Evolutionary conservation across 2,329 filamentous ascomycete genomes (phyloP).

Genomic region (Emmonsiellopsis sp.): DNA sequence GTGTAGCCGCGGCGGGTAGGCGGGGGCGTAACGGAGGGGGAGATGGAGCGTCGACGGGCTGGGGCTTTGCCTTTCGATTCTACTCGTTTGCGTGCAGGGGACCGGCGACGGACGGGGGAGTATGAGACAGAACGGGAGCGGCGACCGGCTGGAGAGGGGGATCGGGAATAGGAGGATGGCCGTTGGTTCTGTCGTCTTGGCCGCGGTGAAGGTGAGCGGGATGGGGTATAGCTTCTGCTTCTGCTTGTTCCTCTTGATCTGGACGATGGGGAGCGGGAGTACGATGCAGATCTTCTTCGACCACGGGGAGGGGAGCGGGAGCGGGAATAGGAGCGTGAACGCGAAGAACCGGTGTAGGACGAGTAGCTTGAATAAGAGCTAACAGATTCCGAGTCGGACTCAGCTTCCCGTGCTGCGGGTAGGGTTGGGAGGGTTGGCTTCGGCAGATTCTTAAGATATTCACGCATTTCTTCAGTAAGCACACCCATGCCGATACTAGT

Average conservation of each 20-base stretch:
- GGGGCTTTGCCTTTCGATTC: slow-evolving; percentile 17
- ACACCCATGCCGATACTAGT: slow-evolving; percentile 94
- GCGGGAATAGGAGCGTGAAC: slow-evolving; percentile 35
- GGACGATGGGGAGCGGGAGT: slow-evolving; percentile 28
- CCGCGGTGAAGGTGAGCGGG: slow-evolving; percentile 25
- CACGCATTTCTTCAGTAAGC: slow-evolving; percentile 90
- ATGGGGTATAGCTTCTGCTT: slow-evolving; percentile 27
- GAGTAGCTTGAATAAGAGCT: slow-evolving; percentile 67
- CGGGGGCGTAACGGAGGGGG: slow-evolving; percentile 24
- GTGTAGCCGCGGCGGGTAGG: background rate
- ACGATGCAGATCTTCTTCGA: slow-evolving; percentile 15
- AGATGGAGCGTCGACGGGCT: slow-evolving; percentile 19
- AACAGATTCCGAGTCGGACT: slow-evolving; percentile 58
- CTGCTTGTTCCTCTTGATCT: slow-evolving; percentile 17
- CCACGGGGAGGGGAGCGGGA: slow-evolving; percentile 36
- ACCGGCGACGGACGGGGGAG: slow-evolving; percentile 18
- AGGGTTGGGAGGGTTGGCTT: slow-evolving; percentile 70
- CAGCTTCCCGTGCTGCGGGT: slow-evolving; percentile 41
- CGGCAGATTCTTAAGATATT: slow-evolving; percentile 79
- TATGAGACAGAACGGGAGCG: slow-evolving; percentile 19
- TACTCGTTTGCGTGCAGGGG: slow-evolving; percentile 8
- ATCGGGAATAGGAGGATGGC: slow-evolving; percentile 26
- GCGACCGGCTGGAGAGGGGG: slow-evolving; percentile 18
- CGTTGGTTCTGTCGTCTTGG: slow-evolving; percentile 19
- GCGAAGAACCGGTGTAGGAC: slow-evolving; percentile 47